A percentile compares a stretch with the other conserved stretches of the same genome.
These are phyloP conservation scores for Ophiosphaerella herpotricha DNA, from an alignment of 2,329 filamentous ascomycete genomes.

Conservation along the genomic window DNA sequence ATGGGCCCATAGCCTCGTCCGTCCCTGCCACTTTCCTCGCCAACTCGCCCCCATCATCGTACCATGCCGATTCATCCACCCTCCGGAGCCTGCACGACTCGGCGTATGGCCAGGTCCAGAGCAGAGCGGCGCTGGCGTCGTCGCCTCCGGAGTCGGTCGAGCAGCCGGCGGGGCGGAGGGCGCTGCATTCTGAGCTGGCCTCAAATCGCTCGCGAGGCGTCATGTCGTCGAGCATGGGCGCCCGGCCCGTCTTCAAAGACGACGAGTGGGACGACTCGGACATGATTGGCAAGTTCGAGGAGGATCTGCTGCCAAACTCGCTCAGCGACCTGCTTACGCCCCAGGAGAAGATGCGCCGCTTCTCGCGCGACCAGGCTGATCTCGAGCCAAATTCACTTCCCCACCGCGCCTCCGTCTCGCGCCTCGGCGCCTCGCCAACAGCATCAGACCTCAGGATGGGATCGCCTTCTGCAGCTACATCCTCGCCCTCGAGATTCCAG, in stretches of 20 bases:
- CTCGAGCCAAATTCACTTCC: slow-evolving; percentile 54
- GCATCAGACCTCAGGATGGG: slow-evolving; percentile 51
- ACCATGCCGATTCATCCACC: slow-evolving; percentile 64
- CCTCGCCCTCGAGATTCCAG: slow-evolving; percentile 67
- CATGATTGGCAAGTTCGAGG: slow-evolving; percentile 76
- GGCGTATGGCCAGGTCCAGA: slow-evolving; percentile 73
- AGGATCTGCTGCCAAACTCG: slow-evolving; percentile 80
- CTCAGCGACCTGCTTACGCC: slow-evolving; percentile 67
- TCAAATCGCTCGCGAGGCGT: slow-evolving; percentile 59
- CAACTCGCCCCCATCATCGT: slow-evolving; percentile 74
- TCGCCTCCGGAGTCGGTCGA: slow-evolving; percentile 67
- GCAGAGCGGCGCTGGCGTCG: slow-evolving; percentile 49
- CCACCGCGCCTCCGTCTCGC: slow-evolving; percentile 54
- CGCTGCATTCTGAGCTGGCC: slow-evolving; percentile 66
- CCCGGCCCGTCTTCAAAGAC: slow-evolving; percentile 48
- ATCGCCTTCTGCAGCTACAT: slow-evolving; percentile 57
- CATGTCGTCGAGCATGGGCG: slow-evolving; percentile 64
- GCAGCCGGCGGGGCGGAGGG: slow-evolving; percentile 64
- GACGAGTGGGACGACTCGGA: slow-evolving; percentile 58
- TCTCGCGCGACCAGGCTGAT: slow-evolving; percentile 63
- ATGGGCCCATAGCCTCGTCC: slow-evolving; percentile 88
- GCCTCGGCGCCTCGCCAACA: slow-evolving; percentile 54
- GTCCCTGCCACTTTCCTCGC: slow-evolving; percentile 92
- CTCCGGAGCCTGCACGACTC: slow-evolving; percentile 66
- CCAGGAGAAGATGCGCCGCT: slow-evolving; percentile 63